Percentiles rank a stretch among this genome's conserved stretches.
Conservation (phyloP, 2,329 filamentous ascomycete species). For the Aureobasidium sp. region DNA sequence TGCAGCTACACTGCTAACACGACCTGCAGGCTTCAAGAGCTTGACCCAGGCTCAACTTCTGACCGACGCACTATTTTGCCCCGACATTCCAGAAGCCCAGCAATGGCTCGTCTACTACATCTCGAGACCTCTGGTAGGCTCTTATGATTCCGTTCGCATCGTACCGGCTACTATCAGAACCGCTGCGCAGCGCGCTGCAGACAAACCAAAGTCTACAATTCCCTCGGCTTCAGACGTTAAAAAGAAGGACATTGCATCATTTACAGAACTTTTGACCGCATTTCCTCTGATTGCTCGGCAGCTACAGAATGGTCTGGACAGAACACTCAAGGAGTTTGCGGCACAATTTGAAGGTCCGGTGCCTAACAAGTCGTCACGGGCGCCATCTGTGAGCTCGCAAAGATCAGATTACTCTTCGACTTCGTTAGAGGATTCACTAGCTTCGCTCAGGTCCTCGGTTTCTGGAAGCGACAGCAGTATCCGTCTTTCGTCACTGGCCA, state of each 20-base stretch:
- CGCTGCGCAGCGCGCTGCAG: slow-evolving; percentile 25
- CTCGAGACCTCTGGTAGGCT: slow-evolving; percentile 76
- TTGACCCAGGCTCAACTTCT: slow-evolving; percentile 84
- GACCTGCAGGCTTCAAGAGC: slow-evolving; percentile 63
- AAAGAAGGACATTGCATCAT: slow-evolving; percentile 88
- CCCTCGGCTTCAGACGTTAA: slow-evolving; percentile 41
- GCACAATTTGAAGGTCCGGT: slow-evolving; percentile 78
- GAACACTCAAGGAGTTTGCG: slow-evolving; percentile 82
- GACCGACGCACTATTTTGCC: slow-evolving; percentile 78
- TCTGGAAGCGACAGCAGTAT: slow-evolving; percentile 32
- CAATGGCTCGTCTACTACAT: slow-evolving; percentile 98
- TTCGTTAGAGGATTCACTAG: slow-evolving; percentile 25
- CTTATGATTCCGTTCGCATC: slow-evolving; percentile 69
- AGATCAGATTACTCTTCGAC: slow-evolving; percentile 28
- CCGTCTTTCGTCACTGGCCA: slow-evolving; percentile 52
- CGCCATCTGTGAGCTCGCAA: slow-evolving; percentile 31
- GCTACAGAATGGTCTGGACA: slow-evolving; percentile 88
- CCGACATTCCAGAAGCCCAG: slow-evolving; percentile 78
- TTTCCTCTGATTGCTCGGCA: slow-evolving; percentile 95
- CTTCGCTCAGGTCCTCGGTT: slow-evolving; percentile 29
- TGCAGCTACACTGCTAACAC: not conserved
- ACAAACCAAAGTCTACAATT: slow-evolving; percentile 15
- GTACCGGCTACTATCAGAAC: slow-evolving; percentile 51
- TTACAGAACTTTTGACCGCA: slow-evolving; percentile 79
- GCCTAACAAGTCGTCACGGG: slow-evolving; percentile 41